Base-by-base conservation (phyloP, 176 grass and related monocot species). In the Aegilops bicornis region DNA sequence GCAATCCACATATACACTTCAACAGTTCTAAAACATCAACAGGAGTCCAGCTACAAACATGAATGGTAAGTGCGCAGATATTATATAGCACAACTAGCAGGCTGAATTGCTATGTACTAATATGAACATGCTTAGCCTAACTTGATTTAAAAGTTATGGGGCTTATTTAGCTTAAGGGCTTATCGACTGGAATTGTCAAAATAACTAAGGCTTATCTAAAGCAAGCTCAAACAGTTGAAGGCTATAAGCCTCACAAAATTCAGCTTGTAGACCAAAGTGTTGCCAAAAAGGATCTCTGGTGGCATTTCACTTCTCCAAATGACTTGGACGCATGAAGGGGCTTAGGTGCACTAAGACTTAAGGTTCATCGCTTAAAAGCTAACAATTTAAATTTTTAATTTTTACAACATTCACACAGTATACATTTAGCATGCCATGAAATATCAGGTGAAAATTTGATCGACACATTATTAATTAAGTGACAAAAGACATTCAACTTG, bases 181-280 rank as follows among this genome's bases (percentile, higher is more conserved):
- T 80, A 83, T 12, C 32, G 72, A 30, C n/a, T 81, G 16, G 59
- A 11, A 43, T 58, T 30, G 45, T 23, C 10, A 29, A 77, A 86
- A 74, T 19, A 61, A 71, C 33, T 59, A 20, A 13, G 35, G 20
- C 50, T 54, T 54, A 54, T 54, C 50, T 54, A 54, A 54, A 54
- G 16, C 50, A 54, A 54, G 50, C 61, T 76, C 56, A 3, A 66
- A n/a, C 74, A 35, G 14, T 20, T 40, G 22, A 75, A 76, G 50
- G n/a, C 45, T 68, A 78, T 20, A 79, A 71, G 40, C 20, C 37
- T 16, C 83, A 48, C 70, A 59, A 45, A 77, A 77, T 35, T 71
- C 36, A 15, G 20, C 19, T 69, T 59, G 60, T 67, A 69, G 33
- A 20, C 24, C 43, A 78, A 75, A 70, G 15, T 19, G 77, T 67